Percentiles rank a stretch among this genome's conserved stretches.
phyloP scores from a whole-genome alignment of 2,329 filamentous ascomycete species.

The Delphinella strobiligena region DNA sequence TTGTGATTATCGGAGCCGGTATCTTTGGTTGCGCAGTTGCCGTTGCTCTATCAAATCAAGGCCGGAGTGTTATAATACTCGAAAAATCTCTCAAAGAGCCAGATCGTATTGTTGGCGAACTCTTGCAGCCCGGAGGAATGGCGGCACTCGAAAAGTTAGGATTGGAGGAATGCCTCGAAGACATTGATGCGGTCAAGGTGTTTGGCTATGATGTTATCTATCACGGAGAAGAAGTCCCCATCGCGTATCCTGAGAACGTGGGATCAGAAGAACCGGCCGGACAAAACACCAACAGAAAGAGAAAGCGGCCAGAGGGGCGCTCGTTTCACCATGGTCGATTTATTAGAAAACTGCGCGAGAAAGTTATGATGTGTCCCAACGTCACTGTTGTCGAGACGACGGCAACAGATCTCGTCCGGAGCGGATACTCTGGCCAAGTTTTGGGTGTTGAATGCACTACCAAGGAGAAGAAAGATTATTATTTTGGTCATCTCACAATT shows the following conservation, averaged over 20 bases:
- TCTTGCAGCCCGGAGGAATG: conserved; percentile 87
- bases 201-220: conserved; percentile 83
- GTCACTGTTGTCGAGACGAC: conserved; percentile 88
- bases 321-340: conserved; percentile 93
- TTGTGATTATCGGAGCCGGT: conserved; percentile 86
- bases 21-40: conserved; percentile 81
- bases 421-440: conserved; percentile 56
- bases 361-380: conserved; percentile 64
- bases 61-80: conserved; percentile 78
- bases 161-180: conserved; percentile 69
- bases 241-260: conserved; percentile 64
- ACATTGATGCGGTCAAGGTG: conserved; percentile 73
- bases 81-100: conserved; percentile 86
- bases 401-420: conserved; percentile 62
- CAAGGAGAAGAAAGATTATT: conserved; percentile 49
- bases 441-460: conserved; percentile 73
- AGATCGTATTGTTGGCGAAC: conserved; percentile 88
- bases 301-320: conserved; percentile 54
- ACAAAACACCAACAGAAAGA: conserved; percentile 18
- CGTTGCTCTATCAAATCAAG: conserved; percentile 74
- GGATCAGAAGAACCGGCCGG: conserved; percentile 23
- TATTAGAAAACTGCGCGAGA: conserved; percentile 66
- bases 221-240: conserved; percentile 57
- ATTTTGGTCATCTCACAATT: conserved; percentile 80
- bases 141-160: conserved; percentile 70